Evolutionary conservation across 495 filamentous ascomycete genomes (phyloP).

Genomic region (Umbilicaria muhlenbergii): DNA sequence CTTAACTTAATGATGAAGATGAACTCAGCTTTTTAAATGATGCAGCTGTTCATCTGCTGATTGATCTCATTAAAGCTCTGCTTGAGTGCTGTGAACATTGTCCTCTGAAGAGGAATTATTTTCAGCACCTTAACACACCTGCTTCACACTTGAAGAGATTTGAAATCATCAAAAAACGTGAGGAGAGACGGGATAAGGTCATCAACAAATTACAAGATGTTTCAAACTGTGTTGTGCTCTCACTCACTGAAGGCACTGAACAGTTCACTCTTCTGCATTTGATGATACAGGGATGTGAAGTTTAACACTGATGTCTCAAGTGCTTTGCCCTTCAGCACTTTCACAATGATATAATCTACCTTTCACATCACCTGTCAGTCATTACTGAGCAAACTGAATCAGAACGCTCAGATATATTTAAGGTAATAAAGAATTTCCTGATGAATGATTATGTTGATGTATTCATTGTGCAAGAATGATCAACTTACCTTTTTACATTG

Average conservation of each 20-base stretch:
- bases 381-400: neutral
- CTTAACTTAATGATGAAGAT: neutral
- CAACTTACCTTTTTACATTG: too few relatives aligned
- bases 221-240: neutral
- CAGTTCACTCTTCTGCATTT: neutral
- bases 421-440: neutral
- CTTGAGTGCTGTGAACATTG: neutral
- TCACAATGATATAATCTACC: neutral
- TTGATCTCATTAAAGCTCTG: neutral
- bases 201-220: neutral
- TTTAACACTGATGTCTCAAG: neutral
- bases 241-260: neutral
- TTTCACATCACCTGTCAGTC: neutral
- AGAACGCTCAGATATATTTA: neutral
- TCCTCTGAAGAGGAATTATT: neutral
- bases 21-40: neutral
- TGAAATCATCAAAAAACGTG: conserved; percentile 3
- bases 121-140: neutral
- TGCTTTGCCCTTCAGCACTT: neutral
- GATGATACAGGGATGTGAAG: neutral
- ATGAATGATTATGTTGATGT: neutral
- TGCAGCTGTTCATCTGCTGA: neutral
- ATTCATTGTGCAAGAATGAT: neutral
- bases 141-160: neutral
- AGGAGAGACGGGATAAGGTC: neutral